Evolutionary conservation across 805 yeast species (phyloP).

Genomic region (Brettanomyces custersianus): DNA sequence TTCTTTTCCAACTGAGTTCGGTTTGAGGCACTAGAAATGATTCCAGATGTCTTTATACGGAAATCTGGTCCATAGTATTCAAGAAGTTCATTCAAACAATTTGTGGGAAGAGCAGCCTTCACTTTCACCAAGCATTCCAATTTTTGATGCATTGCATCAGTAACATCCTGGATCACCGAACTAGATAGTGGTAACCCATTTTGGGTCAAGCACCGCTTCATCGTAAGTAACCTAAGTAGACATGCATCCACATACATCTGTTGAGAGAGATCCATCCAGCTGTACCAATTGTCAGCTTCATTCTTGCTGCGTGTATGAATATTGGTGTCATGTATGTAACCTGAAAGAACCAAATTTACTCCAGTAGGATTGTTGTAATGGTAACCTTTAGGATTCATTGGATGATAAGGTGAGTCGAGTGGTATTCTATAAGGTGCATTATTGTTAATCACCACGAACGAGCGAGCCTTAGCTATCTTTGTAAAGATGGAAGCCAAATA

Average conservation of each 20-base stretch:
- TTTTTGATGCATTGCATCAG: conserved; percentile 22
- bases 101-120: conserved; percentile 3
- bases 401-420: conserved; percentile 21
- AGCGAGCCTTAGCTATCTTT: conserved; percentile 20
- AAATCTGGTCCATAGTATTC: conserved; percentile 2
- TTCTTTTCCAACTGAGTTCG: conserved; percentile 5
- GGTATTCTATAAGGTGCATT: conserved; percentile 24
- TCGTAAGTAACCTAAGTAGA: conserved; percentile 27
- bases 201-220: conserved; percentile 17
- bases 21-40: conserved; percentile 1
- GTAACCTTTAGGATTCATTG: conserved; percentile 17
- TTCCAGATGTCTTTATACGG: conserved; percentile 2
- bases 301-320: conserved; percentile 13
- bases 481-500: conserved; percentile 7
- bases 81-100: not conserved
- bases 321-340: conserved; percentile 18
- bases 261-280: conserved; percentile 29
- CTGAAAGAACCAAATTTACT: conserved; percentile 14
- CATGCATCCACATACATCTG: conserved; percentile 31
- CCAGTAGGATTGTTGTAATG: conserved; percentile 19
- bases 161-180: conserved; percentile 22
- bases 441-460: conserved; percentile 20
- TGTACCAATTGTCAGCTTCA: conserved; percentile 24
- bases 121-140: conserved; percentile 14
- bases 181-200: conserved; percentile 20